Base-by-base conservation (phyloP, 768 basidiomycete species). In the Boletus tomentosulus region DNA sequence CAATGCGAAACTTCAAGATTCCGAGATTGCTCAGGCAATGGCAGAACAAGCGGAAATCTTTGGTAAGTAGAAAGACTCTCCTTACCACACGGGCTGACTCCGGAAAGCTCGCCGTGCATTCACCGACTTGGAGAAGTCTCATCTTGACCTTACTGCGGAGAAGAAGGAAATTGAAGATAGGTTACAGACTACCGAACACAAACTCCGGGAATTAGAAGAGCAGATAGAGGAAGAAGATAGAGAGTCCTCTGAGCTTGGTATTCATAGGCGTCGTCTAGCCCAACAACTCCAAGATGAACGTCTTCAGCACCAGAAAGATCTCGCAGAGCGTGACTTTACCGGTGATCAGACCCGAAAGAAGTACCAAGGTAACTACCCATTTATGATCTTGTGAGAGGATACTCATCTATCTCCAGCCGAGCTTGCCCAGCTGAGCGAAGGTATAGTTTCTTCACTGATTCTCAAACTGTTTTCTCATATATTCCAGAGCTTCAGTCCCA, bases 271-370 rank as follows among this genome's bases (percentile, higher is more conserved):
- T 55, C 80, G 86, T 25, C 72, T 91, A n/a, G 75, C 81, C 1
- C 87, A 87, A 54, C 86, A 89, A 63, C 75, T 92, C 62, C 86
- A 90, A 57, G 86, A 89, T 53, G 86, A 88, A 65, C 79, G 87
- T 57, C 82, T 87, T 53, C 85, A 85, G 51, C 84, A 92, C 63
- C 82, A 84, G 64, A 86, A 91, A 61, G 88, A 92, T 57, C 76
- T 91, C n/a, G 75, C 81, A 1, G 87, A 91, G 57, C 80, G 87
- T 6, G 89, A 91, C 67, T 89, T 90, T 65, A 73, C 85, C 11
- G 77, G 81, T 31, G 85, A 90, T 58, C 89, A 91, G 66, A 90
- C 89, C 3, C 80, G 86, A 57, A 89, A 91, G 76, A 91, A 89
- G 66, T 91, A 92, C 61, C 89, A 92, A 78, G 82, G 89, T 86